Conservation (phyloP, 2,329 filamentous ascomycete species). For the Penicillium palitans region DNA sequence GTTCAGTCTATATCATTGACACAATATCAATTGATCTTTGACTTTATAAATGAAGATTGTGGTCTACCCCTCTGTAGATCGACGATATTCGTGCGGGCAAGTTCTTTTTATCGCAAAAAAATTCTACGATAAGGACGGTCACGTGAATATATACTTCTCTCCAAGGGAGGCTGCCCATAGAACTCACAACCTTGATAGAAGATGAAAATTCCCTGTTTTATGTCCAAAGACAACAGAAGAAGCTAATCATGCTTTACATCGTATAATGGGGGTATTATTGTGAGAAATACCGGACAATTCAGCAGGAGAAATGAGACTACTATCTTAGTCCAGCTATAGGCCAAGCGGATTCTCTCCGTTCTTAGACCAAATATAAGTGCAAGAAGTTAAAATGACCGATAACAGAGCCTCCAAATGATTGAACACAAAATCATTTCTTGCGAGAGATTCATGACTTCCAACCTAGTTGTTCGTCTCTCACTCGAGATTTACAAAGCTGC, state of each 20-base stretch:
- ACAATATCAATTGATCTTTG: background rate
- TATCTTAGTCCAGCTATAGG: too few relatives aligned
- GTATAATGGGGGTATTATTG: too few relatives aligned
- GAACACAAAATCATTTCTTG: background rate
- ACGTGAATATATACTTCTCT: constrained; percentile 2
- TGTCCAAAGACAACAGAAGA: background rate
- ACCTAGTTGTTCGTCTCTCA: background rate
- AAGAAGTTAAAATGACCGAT: too few relatives aligned
- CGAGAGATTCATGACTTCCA: background rate
- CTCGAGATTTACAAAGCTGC: background rate
- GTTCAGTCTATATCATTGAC: background rate
- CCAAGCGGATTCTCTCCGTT: too few relatives aligned
- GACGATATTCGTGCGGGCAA: constrained; percentile 3
- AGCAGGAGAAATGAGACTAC: background rate
- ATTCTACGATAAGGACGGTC: constrained; percentile 2
- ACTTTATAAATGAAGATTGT: background rate
- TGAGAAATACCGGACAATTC: background rate
- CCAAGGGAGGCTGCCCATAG: background rate
- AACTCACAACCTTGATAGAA: background rate
- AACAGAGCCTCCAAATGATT: too few relatives aligned
- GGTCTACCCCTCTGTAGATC: constrained; percentile 12
- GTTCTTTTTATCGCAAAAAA: constrained; percentile 8
- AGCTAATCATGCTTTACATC: background rate
- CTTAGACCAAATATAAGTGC: too few relatives aligned
- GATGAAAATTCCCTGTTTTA: background rate